Evolutionary conservation across 2,329 filamentous ascomycete species (phyloP), one percentile per base, ranked within the genome.

Genomic region (Ceratocystis papillata): DNA sequence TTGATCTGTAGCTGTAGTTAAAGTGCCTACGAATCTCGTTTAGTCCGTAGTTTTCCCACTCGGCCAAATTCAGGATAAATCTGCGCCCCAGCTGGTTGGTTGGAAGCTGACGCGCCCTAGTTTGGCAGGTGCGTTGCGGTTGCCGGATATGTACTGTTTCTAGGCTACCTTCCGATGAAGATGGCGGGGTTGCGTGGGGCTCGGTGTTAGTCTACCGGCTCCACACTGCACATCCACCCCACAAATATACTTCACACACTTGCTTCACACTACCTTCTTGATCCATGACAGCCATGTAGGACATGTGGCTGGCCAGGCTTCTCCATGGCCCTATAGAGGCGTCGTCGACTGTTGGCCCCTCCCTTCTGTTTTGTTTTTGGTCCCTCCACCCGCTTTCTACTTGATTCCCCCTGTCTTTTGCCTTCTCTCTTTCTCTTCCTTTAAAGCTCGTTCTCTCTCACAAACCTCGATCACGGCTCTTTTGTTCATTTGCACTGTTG

Each of bases 131-230:
- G 48, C 22, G 48, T 15, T 25, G 48, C 2, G 48, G 25, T 25
- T 53, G 22, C 48, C 48, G 22, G 22, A 53, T 53, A 25, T 53
- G 48, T 28, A 25, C 37, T 53, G 48, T 53, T 53, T 53, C 48
- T 8, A 28, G 48, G 22, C 48, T 28, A 15, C 48, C 22, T 53
- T 53, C 48, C 48, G 48, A 53, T 53, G 48, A 25, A 25, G 20
- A 53, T 53, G 20, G 20, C 28, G 22, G 48, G 37, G 37, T 4
- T 41, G 37, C 37, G 48, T 53, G 48, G 48, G 48, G 22, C 48
- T 28, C 22, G 48, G 48, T 53, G 22, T 53, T 53, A 28, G 48
- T 53, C 48, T 41, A 41, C 20, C 17, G 17, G 46, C 46, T 48
- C n/a, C 46, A 48, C 46, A 48, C 46, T 20, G 6, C 46, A 48